Evolutionary conservation across 345 rosid species (phyloP).

Genomic region (Eucalyptus sp.): DNA sequence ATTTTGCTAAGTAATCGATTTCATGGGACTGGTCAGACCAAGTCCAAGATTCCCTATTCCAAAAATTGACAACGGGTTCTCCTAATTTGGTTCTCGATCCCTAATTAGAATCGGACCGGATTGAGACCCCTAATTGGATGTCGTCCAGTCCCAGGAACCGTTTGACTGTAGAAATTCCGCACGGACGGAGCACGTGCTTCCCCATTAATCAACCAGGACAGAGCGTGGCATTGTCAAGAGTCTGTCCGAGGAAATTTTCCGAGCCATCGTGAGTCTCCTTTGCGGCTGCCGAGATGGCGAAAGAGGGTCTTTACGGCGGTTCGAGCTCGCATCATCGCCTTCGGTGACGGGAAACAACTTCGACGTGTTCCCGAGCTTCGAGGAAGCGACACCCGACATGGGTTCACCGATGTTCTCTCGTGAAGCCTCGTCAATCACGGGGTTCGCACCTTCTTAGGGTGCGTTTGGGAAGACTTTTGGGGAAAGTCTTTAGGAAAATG

Average conservation of each 20-base stretch:
- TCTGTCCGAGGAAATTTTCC: background rate
- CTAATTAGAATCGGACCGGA: fast-evolving
- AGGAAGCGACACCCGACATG: background rate
- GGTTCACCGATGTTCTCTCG: background rate
- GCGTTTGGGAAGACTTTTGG: too few relatives aligned
- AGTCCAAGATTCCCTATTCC: too few relatives aligned
- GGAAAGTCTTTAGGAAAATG: too few relatives aligned
- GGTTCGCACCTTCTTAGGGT: background rate
- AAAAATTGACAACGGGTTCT: too few relatives aligned
- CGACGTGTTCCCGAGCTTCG: background rate
- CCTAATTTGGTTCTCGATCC: fast-evolving
- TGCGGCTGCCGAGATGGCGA: background rate
- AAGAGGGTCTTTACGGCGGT: background rate
- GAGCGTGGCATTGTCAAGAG: background rate
- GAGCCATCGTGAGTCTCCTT: background rate
- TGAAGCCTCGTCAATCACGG: background rate
- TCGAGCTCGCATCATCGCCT: background rate
- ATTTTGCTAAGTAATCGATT: too few relatives aligned
- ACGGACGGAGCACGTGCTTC: too few relatives aligned
- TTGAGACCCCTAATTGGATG: too few relatives aligned
- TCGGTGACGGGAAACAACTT: background rate
- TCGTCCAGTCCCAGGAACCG: too few relatives aligned
- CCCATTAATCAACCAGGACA: background rate
- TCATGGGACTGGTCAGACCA: too few relatives aligned
- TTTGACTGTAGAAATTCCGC: too few relatives aligned